A percentile compares a stretch with the other conserved stretches of the same genome.
Evolutionary conservation across 441 rosid species (phyloP).

Genomic region (Brassica balearica): DNA sequence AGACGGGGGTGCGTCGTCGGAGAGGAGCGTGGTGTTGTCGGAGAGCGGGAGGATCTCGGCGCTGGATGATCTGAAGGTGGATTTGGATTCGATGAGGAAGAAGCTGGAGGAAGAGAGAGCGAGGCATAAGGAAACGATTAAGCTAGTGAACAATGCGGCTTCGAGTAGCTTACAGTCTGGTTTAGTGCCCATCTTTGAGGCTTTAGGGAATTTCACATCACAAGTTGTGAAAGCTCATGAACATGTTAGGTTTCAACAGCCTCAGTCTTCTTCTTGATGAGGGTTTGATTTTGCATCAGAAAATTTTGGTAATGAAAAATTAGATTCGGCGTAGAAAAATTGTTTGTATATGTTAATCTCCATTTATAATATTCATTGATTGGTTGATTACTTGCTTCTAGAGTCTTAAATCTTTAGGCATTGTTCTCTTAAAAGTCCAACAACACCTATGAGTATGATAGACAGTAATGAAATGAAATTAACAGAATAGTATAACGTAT

Average conservation of each 20-base stretch:
- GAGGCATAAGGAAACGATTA: constrained; percentile 76
- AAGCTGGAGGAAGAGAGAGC: constrained; percentile 74
- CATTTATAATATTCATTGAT: constrained; percentile 40
- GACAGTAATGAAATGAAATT: no score
- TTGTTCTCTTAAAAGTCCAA: not conserved
- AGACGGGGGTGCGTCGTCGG: constrained; percentile 39
- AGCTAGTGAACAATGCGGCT: constrained; percentile 77
- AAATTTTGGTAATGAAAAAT: constrained; percentile 40
- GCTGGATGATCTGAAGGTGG: constrained; percentile 87
- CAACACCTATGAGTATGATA: no score
- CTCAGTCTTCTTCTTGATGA: constrained; percentile 21
- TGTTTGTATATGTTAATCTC: constrained; percentile 34
- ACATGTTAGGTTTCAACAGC: constrained; percentile 65
- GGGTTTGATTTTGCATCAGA: constrained; percentile 36
- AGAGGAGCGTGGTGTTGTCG: constrained; percentile 66
- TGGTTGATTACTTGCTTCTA: constrained; percentile 24
- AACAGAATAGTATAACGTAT: no score
- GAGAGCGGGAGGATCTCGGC: constrained; percentile 77
- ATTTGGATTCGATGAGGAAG: constrained; percentile 63
- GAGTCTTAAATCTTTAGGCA: not conserved
- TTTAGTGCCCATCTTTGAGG: constrained; percentile 83
- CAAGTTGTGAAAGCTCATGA: constrained; percentile 82
- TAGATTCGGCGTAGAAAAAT: constrained; percentile 37
- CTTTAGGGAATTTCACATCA: constrained; percentile 78
- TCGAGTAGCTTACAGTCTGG: constrained; percentile 85